Conservation (phyloP, 2,329 filamentous ascomycete species). For the Malbranchea cinnamomea region DNA sequence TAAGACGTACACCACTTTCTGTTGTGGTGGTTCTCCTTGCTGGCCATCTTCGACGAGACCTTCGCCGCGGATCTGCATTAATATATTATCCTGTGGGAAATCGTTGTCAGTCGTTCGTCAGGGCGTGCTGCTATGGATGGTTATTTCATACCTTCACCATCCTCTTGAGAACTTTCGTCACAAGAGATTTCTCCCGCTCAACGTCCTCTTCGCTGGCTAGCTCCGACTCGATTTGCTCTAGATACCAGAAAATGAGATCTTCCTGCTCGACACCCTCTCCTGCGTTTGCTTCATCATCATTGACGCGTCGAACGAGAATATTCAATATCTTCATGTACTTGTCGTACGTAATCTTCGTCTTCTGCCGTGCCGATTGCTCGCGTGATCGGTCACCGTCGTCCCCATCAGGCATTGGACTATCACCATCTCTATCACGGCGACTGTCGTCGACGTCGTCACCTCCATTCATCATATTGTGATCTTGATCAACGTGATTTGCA, state of each 20-base stretch:
- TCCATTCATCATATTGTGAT: slow-evolving; percentile 36
- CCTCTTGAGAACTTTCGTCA: slow-evolving; percentile 76
- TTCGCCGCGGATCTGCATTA: slow-evolving; percentile 57
- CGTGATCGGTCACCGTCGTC: slow-evolving; percentile 31
- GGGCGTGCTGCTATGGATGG: background rate
- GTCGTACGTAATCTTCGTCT: slow-evolving; percentile 86
- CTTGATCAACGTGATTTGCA: slow-evolving; percentile 30
- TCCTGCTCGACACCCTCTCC: slow-evolving; percentile 79
- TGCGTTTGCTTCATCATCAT: slow-evolving; percentile 58
- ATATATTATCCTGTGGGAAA: slow-evolving; percentile 38
- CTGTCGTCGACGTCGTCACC: slow-evolving; percentile 27
- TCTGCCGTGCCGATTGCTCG: slow-evolving; percentile 31
- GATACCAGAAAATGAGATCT: slow-evolving; percentile 71
- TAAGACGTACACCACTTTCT: slow-evolving; percentile 62
- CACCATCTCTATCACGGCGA: slow-evolving; percentile 31
- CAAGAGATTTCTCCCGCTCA: slow-evolving; percentile 56
- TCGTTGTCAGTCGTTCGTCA: slow-evolving; percentile 4
- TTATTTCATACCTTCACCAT: slow-evolving; percentile 70
- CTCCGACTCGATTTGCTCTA: slow-evolving; percentile 79
- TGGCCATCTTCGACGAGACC: slow-evolving; percentile 66
- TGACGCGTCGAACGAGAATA: slow-evolving; percentile 65
- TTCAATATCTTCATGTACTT: slow-evolving; percentile 90
- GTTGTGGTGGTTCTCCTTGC: slow-evolving; percentile 26
- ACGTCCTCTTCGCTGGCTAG: slow-evolving; percentile 69
- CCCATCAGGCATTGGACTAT: slow-evolving; percentile 40